These are phyloP conservation scores for Metschnikowia similis DNA, from an alignment of 805 yeast species.

Conservation along the genomic window DNA sequence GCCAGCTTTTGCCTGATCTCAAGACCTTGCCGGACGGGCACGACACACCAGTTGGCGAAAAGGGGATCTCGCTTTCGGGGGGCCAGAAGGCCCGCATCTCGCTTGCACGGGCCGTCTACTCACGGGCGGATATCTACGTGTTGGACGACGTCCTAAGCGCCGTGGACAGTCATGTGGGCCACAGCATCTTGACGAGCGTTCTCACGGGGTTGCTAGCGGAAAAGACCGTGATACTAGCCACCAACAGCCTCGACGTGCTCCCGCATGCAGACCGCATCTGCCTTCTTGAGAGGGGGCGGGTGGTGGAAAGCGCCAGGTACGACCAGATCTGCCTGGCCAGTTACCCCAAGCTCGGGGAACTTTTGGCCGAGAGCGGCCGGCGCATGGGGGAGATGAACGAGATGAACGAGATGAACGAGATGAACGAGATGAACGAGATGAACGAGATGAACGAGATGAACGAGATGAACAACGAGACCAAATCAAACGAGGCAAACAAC, in stretches of 20 bases:
- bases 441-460: no score
- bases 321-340: constrained; percentile 1
- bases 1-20: constrained; percentile 34
- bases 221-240: constrained; percentile 12
- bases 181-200: constrained; percentile 28
- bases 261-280: constrained; percentile 10
- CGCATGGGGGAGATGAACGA: constrained; percentile 3
- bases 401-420: background rate
- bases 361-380: constrained; percentile 4
- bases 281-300: constrained; percentile 12
- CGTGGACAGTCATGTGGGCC: constrained; percentile 42
- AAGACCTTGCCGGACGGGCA: constrained; percentile 37
- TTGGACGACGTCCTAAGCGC: constrained; percentile 42
- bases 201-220: constrained; percentile 29
- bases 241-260: constrained; percentile 12
- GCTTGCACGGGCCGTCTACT: constrained; percentile 39
- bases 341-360: constrained; percentile 8
- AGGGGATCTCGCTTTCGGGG: constrained; percentile 40
- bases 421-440: no score
- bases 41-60: constrained; percentile 41
- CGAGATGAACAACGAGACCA: no score
- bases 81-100: constrained; percentile 42
- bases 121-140: constrained; percentile 37
- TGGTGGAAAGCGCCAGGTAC: constrained; percentile 8
- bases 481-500: no score